A percentile compares a stretch with the other conserved stretches of the same genome.
Evolutionary conservation across 495 filamentous ascomycete genomes (phyloP).

Genomic region (Aspergillus sparsus): DNA sequence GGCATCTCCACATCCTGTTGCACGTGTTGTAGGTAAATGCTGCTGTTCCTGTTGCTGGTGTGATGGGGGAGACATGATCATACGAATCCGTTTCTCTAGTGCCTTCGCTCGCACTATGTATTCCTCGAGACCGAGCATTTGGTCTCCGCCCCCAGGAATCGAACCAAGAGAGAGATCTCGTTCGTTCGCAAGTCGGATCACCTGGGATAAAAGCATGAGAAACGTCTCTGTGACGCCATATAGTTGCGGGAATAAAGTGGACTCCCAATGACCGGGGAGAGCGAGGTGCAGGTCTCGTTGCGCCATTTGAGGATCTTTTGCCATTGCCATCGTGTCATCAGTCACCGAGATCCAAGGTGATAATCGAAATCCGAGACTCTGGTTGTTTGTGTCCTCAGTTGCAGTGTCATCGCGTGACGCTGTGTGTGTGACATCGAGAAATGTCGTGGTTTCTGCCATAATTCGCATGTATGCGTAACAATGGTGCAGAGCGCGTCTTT

Average conservation of each 20-base stretch:
- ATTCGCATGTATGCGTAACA: constrained; percentile 22
- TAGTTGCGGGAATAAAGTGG: constrained; percentile 14
- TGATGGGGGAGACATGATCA: not conserved
- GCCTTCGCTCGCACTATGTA: not conserved
- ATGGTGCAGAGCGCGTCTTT: constrained; percentile 22
- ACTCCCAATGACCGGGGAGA: constrained; percentile 18
- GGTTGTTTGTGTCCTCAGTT: not conserved
- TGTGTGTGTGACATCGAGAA: not conserved
- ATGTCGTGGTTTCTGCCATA: constrained; percentile 23
- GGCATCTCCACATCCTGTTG: not conserved
- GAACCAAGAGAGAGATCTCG: constrained; percentile 10
- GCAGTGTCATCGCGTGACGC: not conserved
- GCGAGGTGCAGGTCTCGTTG: constrained; percentile 22
- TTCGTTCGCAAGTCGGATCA: constrained; percentile 23
- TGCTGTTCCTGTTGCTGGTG: not conserved
- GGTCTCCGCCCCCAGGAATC: not conserved
- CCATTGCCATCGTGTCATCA: constrained; percentile 10
- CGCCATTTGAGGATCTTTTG: constrained; percentile 12
- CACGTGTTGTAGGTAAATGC: too few relatives aligned
- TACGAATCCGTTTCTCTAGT: not conserved
- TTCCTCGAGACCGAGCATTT: not conserved
- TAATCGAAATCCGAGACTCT: constrained; percentile 22
- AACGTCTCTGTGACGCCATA: constrained; percentile 23
- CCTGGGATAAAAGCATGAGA: constrained; percentile 19
- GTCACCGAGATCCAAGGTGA: not conserved